phyloP scores from a whole-genome alignment of 805 yeast genomes.

The Candida peoriensis region DNA sequence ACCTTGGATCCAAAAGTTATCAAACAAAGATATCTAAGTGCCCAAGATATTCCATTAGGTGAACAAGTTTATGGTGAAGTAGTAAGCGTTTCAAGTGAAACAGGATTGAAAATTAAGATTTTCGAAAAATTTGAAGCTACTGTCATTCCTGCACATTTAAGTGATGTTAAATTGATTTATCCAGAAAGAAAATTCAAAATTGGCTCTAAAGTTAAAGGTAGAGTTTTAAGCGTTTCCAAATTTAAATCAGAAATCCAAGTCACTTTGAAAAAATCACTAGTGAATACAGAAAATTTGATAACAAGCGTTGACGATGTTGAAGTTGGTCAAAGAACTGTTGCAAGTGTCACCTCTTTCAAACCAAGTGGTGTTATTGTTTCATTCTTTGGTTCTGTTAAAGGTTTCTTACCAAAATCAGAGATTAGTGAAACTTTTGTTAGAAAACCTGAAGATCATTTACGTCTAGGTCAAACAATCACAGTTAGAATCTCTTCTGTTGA shows the following conservation, averaged over 20 bases:
- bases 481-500: slow-evolving; percentile 63
- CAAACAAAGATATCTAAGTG: slow-evolving; percentile 58
- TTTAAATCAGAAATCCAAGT: slow-evolving; percentile 47
- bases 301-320: slow-evolving; percentile 47
- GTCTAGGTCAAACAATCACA: slow-evolving; percentile 76
- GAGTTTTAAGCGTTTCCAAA: slow-evolving; percentile 51
- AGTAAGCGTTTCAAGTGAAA: slow-evolving; percentile 44
- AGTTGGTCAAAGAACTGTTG: slow-evolving; percentile 54
- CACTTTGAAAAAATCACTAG: slow-evolving; percentile 81
- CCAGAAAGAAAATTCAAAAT: slow-evolving; percentile 91
- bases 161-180: slow-evolving; percentile 77
- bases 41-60: slow-evolving; percentile 75
- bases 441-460: slow-evolving; percentile 72
- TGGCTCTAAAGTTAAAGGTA: slow-evolving; percentile 74
- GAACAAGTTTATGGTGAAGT: slow-evolving; percentile 53
- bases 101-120: slow-evolving; percentile 64
- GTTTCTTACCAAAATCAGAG: slow-evolving; percentile 81
- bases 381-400: slow-evolving; percentile 74
- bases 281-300: slow-evolving; percentile 41
- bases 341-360: slow-evolving; percentile 66
- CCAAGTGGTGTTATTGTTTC: slow-evolving; percentile 79
- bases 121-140: slow-evolving; percentile 66
- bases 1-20: slow-evolving; percentile 66
- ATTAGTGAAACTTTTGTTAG: slow-evolving; percentile 84
- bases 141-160: slow-evolving; percentile 71